phyloP scores from a whole-genome alignment of 495 filamentous ascomycete genomes.

The Hypoxylon fragiforme region DNA sequence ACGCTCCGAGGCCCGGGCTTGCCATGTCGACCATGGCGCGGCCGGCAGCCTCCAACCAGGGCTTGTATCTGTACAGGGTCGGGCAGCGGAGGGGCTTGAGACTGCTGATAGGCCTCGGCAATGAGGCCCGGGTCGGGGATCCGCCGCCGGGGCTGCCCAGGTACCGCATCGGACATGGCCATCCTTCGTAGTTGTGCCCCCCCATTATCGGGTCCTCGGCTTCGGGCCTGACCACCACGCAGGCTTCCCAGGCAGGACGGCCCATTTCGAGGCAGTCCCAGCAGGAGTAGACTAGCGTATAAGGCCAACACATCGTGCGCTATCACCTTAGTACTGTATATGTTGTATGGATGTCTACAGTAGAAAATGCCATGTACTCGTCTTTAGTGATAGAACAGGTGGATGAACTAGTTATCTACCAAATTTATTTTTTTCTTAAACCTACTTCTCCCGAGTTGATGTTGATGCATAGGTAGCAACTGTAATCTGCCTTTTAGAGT shows the following conservation, averaged over 20 bases:
- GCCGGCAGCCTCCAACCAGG: background rate
- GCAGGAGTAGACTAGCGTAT: constrained; percentile 4
- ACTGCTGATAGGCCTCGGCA: background rate
- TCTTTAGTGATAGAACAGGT: no score
- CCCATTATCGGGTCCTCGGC: constrained; percentile 1
- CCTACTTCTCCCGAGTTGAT: no score
- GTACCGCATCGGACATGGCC: background rate
- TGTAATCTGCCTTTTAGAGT: no score
- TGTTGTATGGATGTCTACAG: no score
- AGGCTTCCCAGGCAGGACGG: background rate
- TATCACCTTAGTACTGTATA: no score
- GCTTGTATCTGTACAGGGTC: background rate
- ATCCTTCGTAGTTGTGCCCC: background rate
- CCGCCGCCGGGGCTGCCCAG: no score
- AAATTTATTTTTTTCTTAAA: no score
- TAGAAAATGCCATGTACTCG: no score
- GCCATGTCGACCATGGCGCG: background rate
- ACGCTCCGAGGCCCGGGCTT: background rate
- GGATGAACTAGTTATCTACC: no score
- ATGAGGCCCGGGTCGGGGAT: no score
- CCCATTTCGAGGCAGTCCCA: background rate
- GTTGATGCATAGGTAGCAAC: no score
- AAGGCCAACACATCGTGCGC: constrained; percentile 3
- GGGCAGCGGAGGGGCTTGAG: background rate
- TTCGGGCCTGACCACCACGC: background rate